A percentile compares a stretch with the other conserved stretches of the same genome.
These are phyloP conservation scores for Phytopythium helicoides DNA, from an alignment of 352 stramenopile genomes.

Conservation along the genomic window DNA sequence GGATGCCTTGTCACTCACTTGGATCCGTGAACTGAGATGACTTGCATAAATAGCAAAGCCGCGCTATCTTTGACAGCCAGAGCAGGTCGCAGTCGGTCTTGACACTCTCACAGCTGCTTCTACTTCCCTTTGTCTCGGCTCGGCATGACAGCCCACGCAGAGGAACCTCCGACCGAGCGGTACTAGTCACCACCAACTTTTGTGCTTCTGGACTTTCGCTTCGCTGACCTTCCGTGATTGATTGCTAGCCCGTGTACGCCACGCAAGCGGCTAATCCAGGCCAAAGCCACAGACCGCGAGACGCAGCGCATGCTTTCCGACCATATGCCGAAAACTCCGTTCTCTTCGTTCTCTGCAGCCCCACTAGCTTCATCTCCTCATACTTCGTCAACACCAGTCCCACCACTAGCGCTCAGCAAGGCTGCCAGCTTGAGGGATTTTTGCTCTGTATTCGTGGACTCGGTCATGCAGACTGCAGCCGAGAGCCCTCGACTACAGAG, in stretches of 20 bases:
- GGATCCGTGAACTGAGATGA: no score
- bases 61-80: no score
- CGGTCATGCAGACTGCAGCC: conserved; percentile 34
- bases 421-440: conserved; percentile 36
- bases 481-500: conserved; percentile 2
- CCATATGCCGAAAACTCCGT: background rate
- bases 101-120: no score
- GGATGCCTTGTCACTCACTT: no score
- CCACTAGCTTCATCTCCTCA: background rate
- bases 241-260: conserved; percentile 51
- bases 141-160: background rate
- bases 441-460: conserved; percentile 41
- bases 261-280: conserved; percentile 57
- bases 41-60: no score
- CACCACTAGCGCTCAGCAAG: background rate
- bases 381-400: background rate
- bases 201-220: no score
- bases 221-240: background rate
- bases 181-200: background rate
- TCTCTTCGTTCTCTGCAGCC: background rate
- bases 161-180: background rate
- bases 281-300: conserved; percentile 51
- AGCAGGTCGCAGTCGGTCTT: no score
- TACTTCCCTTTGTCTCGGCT: no score
- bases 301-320: conserved; percentile 16